Evolutionary conservation across 2,329 filamentous ascomycete genomes (phyloP), one percentile per base, ranked within the genome.

Genomic region (Fusarium armeniacum): DNA sequence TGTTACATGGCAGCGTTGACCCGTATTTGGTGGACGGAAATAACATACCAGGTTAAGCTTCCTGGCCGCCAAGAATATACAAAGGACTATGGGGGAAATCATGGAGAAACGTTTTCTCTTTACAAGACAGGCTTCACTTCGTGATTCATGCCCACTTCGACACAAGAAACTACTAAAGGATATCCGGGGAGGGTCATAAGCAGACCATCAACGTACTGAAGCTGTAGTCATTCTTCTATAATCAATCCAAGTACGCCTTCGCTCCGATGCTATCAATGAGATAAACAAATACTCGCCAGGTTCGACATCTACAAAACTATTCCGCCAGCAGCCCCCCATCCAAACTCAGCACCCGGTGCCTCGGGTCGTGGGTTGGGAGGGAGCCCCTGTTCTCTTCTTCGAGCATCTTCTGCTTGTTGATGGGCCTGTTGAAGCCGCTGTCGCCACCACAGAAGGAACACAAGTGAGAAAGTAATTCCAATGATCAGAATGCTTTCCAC

Each of bases 401-500:
- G 73, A 20, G 69, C 77, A 28, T 80, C 75, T 32, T 81, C 77
- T 24, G 72, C 73, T 59, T 78, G 73, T n/a, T 71, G 75, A 53
- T 86, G 84, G 32, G 82, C 84, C 70, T 90, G 83, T 75, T 93
- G 91, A 63, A 89, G 83, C 76, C 89, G 89, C 67, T 93, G 90
- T 22, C 93, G 85, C 78, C 96, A 95, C 79, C 94, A 97, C 18
- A 98, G 85, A 33, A 98, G 83, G 54, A 92, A 87, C 0, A 92
- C 89, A 56, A 98, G 84, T 1, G 89, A 89, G 16, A 90, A 89
- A 1, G 92, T 90, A 16, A 98, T 82, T 2, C 88, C 90, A 16
- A 98, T 84, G 66, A 99, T 97, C 45, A 97, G 83, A 26, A 98
- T 80, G 44, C 91, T 95, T 79, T 98, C 96, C 13, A 98, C 61